These are phyloP conservation scores for Wickerhamomyces sp. DNA, from an alignment of 1,139 yeast species.

Conservation along the genomic window DNA sequence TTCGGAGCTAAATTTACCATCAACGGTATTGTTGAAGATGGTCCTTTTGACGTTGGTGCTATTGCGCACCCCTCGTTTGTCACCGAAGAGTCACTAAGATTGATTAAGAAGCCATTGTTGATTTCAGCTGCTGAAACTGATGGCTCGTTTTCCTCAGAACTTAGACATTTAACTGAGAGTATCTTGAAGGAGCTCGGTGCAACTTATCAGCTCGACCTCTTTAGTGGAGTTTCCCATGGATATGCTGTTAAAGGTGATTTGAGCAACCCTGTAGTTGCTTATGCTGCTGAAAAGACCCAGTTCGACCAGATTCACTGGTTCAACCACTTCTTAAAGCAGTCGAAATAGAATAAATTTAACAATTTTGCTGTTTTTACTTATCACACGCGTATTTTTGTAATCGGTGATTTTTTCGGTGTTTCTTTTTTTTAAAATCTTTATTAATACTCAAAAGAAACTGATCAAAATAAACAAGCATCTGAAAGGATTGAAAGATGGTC, in stretches of 20 bases:
- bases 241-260: slow-evolving; percentile 74
- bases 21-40: slow-evolving; percentile 46
- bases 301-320: slow-evolving; percentile 57
- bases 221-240: slow-evolving; percentile 66
- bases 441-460: not conserved
- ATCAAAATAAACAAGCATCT: not conserved
- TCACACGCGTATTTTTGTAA: not conserved
- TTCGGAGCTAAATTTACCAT: slow-evolving; percentile 73
- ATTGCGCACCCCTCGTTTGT: slow-evolving; percentile 80
- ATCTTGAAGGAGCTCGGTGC: slow-evolving; percentile 47
- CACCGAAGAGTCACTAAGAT: slow-evolving; percentile 55
- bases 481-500: slow-evolving; percentile 2
- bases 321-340: slow-evolving; percentile 20
- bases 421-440: not conserved
- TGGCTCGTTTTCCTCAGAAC: slow-evolving; percentile 52
- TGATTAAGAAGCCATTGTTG: slow-evolving; percentile 54
- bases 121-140: slow-evolving; percentile 76
- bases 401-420: not conserved
- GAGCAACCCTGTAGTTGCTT: slow-evolving; percentile 45
- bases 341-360: too few species aligned
- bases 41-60: slow-evolving; percentile 58
- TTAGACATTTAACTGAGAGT: slow-evolving; percentile 58
- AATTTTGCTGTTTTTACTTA: not conserved
- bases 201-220: slow-evolving; percentile 55
- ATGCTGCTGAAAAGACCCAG: slow-evolving; percentile 69